Conservation (phyloP, 1,139 yeast genomes). For the Blastobotrys serpentis region DNA sequence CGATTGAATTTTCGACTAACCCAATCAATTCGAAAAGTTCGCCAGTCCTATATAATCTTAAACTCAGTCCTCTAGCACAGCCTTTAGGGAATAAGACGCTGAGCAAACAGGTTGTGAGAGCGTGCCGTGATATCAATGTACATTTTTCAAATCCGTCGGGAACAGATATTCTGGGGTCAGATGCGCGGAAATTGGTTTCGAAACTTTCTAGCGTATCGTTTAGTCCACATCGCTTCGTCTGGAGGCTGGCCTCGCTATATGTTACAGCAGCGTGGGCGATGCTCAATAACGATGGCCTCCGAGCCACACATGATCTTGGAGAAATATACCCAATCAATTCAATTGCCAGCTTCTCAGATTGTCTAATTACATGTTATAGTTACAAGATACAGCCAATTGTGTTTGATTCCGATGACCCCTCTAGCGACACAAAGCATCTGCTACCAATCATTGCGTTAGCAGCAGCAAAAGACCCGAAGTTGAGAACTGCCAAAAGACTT, state of each 20-base stretch:
- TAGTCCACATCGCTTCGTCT: slow-evolving; percentile 15
- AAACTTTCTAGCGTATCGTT: slow-evolving; percentile 5
- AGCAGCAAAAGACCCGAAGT: slow-evolving; percentile 6
- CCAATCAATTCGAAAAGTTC: not conserved
- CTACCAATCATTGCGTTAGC: slow-evolving; percentile 14
- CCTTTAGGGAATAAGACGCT: not conserved
- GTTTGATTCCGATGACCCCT: slow-evolving; percentile 10
- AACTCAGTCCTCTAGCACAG: slow-evolving; percentile 3
- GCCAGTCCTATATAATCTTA: not conserved
- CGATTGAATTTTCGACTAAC: slow-evolving; percentile 5
- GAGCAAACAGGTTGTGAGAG: not conserved
- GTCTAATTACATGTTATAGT: slow-evolving; percentile 6
- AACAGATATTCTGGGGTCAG: slow-evolving; percentile 7
- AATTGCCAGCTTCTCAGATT: not conserved
- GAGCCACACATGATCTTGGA: slow-evolving; percentile 1
- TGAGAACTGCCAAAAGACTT: slow-evolving; percentile 1
- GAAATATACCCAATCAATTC: slow-evolving; percentile 12
- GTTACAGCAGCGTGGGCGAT: slow-evolving; percentile 14
- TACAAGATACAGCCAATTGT: slow-evolving; percentile 10
- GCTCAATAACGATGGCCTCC: slow-evolving; percentile 5
- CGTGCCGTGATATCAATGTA: slow-evolving; percentile 7
- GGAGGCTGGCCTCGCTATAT: slow-evolving; percentile 16
- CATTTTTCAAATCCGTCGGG: slow-evolving; percentile 7
- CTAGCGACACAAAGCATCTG: slow-evolving; percentile 10
- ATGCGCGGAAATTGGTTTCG: slow-evolving; percentile 6